Base-by-base conservation (phyloP, 352 stramenopile species). In the Phytophthora niederhauseri region DNA sequence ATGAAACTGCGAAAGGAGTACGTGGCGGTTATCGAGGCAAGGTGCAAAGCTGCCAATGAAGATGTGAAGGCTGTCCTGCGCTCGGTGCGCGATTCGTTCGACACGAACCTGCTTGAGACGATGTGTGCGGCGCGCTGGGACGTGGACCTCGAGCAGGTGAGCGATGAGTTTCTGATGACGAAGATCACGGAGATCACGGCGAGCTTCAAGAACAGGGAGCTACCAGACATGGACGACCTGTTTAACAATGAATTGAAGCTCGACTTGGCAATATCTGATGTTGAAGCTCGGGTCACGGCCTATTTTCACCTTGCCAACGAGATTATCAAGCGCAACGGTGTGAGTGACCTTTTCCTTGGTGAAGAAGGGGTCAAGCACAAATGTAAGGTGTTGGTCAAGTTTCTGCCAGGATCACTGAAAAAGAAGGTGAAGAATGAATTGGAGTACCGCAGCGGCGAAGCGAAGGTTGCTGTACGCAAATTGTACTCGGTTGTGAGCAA, bases 241-340 rank as follows among this genome's bases (percentile, higher is more conserved):
- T 70, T 70, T 22, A 17, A 20, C 12, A 22, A 50, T 2, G 56
- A 61, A 8, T 19, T 70, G 28, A 61, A 61, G 56, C 20, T 57
- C 12, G 55, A 70, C 26, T 6, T 36, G 7, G 31, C 63, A 1
- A 70, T 59, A 14, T 54, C 34, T 6, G 55, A 68, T 53, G 34
- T 68, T 2, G 62, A 61, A 12, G 20, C 52, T 17, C 9, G 22
- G 24, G 34, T 69, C 14, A 63, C 54, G 5, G 45, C 43, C 0
- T 69, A 69, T 14, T 69, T 69, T 12, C 62, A 63, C 14, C 62
- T 57, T 6, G 43, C 53, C 15, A 69, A 69, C 31, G 54, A 59
- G 4, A 69, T 63, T 20, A 69, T 69, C 31, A 69, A 63, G 34
- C 52, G 14, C 17, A 52, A 69, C 2, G 54, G 46, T n/a, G 53